phyloP scores from a whole-genome alignment of 495 filamentous ascomycete species.

The Neurospora sp. region DNA sequence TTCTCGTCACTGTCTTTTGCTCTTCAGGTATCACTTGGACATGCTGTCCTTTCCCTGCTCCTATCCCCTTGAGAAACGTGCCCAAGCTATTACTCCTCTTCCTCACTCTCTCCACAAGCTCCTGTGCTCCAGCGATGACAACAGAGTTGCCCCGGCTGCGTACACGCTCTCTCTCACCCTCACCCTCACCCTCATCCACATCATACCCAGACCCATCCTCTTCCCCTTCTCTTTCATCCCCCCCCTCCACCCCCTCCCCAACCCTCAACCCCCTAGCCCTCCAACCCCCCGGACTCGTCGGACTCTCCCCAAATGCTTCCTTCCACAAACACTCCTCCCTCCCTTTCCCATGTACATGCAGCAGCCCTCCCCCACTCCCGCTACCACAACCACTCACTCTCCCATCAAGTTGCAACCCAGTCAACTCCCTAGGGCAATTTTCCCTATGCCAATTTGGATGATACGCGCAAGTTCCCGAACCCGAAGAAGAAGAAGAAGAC shows the following conservation, averaged over 20 bases:
- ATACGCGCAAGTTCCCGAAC: background rate
- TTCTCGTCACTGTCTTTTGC: background rate
- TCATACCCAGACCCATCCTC: background rate
- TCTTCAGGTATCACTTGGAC: background rate
- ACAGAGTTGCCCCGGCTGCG: background rate
- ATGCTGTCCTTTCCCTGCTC: background rate
- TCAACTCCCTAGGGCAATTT: background rate
- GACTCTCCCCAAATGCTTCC: slow-evolving; percentile 4
- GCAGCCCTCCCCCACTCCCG: no score
- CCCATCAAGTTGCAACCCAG: background rate
- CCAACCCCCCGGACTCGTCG: background rate
- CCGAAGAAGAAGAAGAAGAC: background rate
- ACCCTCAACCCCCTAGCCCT: background rate
- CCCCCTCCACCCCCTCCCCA: background rate
- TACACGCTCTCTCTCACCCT: background rate
- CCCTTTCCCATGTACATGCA: background rate
- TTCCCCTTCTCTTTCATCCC: background rate
- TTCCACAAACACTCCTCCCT: slow-evolving; percentile 6
- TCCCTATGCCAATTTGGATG: background rate
- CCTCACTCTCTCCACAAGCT: background rate
- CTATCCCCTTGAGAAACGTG: background rate
- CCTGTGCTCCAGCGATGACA: background rate
- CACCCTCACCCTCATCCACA: background rate
- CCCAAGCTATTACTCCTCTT: background rate
- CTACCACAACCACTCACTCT: no score